These are phyloP conservation scores for Verbascum thapsus DNA, from an alignment of 257 asterid species.

Conservation along the genomic window DNA sequence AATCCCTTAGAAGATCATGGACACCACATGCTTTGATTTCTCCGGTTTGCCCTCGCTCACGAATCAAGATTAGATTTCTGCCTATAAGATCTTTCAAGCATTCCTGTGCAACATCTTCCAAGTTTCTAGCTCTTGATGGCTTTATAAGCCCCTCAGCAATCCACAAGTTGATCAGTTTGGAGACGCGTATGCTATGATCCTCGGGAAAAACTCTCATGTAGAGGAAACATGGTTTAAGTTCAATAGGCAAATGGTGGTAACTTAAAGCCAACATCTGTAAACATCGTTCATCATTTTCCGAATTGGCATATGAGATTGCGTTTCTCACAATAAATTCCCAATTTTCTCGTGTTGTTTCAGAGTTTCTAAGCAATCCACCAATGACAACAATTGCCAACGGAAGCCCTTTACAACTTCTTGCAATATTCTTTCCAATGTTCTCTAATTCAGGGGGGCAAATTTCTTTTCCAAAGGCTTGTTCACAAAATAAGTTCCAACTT, in stretches of 20 bases:
- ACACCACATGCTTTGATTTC: slow-evolving; percentile 10
- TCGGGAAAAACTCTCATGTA: slow-evolving; percentile 10
- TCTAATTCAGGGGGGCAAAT: neutral
- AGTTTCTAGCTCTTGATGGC: neutral
- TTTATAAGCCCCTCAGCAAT: slow-evolving; percentile 27
- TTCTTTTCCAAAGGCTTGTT: neutral
- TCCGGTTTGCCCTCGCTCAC: neutral
- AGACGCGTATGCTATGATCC: neutral
- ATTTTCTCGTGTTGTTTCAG: neutral
- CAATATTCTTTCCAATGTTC: neutral
- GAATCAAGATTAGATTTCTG: slow-evolving; percentile 21
- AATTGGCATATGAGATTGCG: neutral
- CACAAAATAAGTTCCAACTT: slow-evolving; percentile 14
- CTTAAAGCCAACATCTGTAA: slow-evolving; percentile 20
- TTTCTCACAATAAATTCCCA: slow-evolving; percentile 22
- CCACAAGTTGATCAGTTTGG: slow-evolving; percentile 5
- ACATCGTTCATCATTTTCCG: neutral
- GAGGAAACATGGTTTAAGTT: slow-evolving; percentile 24
- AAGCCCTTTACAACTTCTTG: slow-evolving; percentile 23
- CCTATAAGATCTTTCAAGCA: slow-evolving; percentile 13
- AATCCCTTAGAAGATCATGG: slow-evolving; percentile 25
- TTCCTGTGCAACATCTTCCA: slow-evolving; percentile 21
- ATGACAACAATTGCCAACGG: slow-evolving; percentile 22
- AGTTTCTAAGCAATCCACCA: slow-evolving; percentile 15
- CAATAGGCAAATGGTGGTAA: slow-evolving; percentile 19